These are phyloP conservation scores for Scedosporium aurantiacum DNA, from an alignment of 2,329 filamentous ascomycete species.

Conservation along the genomic window DNA sequence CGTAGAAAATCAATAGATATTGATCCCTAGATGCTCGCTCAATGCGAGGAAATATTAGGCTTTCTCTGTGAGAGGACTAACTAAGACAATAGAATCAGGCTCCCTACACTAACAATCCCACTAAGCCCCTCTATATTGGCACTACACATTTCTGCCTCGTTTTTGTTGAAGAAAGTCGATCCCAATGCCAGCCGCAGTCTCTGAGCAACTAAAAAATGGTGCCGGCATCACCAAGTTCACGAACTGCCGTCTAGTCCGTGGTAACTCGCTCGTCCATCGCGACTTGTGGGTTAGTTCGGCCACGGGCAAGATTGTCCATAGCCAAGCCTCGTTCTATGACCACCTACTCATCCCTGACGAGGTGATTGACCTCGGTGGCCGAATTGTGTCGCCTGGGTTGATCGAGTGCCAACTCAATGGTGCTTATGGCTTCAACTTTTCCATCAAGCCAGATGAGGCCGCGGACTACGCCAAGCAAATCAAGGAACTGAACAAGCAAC, in stretches of 20 bases:
- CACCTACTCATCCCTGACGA: conserved; percentile 58
- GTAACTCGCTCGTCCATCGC: conserved; percentile 54
- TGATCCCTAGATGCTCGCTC: neutral
- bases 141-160: neutral
- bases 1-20: neutral
- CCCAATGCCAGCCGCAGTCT: conserved; percentile 38
- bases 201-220: conserved; percentile 25
- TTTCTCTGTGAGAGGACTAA: neutral
- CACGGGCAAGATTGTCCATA: conserved; percentile 72
- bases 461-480: conserved; percentile 63
- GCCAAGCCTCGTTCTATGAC: conserved; percentile 56
- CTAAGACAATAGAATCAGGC: neutral
- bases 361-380: conserved; percentile 68
- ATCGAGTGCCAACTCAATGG: conserved; percentile 91
- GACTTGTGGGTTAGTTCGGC: conserved; percentile 83
- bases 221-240: conserved; percentile 69
- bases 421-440: conserved; percentile 88
- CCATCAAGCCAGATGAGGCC: conserved; percentile 59
- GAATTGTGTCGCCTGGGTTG: conserved; percentile 74
- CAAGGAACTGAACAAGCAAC: conserved; percentile 54
- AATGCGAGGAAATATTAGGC: neutral
- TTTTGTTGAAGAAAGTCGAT: neutral
- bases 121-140: too few relatives aligned
- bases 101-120: too few relatives aligned
- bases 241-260: conserved; percentile 69